Base-by-base conservation (phyloP, 2,329 filamentous ascomycete genomes). In the Stagonosporopsis vannaccii region DNA sequence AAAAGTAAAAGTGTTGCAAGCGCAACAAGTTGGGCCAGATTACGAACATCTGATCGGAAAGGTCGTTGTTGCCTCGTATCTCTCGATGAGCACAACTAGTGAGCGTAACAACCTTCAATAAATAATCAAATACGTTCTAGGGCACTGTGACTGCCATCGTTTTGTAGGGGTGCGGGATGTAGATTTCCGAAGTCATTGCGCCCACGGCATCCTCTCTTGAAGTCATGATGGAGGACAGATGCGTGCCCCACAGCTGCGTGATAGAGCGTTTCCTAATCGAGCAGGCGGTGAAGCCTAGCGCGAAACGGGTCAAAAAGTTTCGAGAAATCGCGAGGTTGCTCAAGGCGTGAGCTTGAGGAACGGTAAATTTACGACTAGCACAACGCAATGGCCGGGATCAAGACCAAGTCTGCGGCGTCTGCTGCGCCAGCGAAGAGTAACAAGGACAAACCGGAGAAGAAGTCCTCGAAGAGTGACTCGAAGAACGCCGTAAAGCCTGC, bases 391-490 rank as follows among this genome's bases (percentile, higher is more conserved):
- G 68, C 69, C n/a, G 73, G 72, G 51, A 70, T 74, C n/a, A 75
- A 75, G 59, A 67, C 67, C 45, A 72, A 75, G 59, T 68, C 71
- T 11, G 52, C 57, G 1, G 62, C 60, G 19, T 20, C 61, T 26
- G 55, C 60, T 30, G 62, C 59, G 15, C 69, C 69, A 52, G 39
- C 33, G 23, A 70, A 69, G 39, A 68, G 58, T 56, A 82, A 81
- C 62, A 79, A 78, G 51, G 65, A 64, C 49, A 75, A 74, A 59
- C 64, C 72, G 32, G 71, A 74, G 30, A 75, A 76, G 59, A 46
- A 68, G 8, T 49, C 65, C 5, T 63, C 64, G 22, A 75, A 74
- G 58, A 59, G 58, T 42, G 59, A 63, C 19, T 61, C 66, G 37
- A 69, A 70, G 46, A 62, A 70, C 51, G 64, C 58, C 26, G 61